Evolutionary conservation across 768 basidiomycete species (phyloP).

Genomic region (Mycena maculata): DNA sequence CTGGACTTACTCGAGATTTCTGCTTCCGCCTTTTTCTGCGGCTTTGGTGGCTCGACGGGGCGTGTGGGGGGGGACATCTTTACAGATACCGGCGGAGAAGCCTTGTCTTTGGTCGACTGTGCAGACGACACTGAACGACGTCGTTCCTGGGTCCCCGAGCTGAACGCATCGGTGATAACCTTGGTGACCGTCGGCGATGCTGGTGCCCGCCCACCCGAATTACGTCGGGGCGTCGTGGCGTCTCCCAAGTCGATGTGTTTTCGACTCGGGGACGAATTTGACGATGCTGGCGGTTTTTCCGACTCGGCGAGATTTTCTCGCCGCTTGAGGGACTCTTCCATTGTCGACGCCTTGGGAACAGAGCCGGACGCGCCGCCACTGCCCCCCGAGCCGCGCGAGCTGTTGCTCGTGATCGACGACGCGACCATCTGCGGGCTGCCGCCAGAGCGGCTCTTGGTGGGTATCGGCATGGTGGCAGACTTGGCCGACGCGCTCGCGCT

Average conservation of each 20-base stretch:
- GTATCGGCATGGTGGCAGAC: constrained; percentile 46
- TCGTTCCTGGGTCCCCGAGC: constrained; percentile 38
- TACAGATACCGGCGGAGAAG: constrained; percentile 29
- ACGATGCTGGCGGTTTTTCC: constrained; percentile 66
- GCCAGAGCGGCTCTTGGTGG: constrained; percentile 60
- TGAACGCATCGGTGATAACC: constrained; percentile 49
- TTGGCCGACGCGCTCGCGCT: constrained; percentile 47
- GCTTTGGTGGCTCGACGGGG: constrained; percentile 43
- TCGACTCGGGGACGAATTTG: constrained; percentile 71
- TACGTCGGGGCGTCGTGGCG: constrained; percentile 58
- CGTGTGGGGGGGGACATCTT: constrained; percentile 37
- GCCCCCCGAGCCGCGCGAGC: constrained; percentile 51
- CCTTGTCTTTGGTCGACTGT: constrained; percentile 35
- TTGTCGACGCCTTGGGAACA: constrained; percentile 57
- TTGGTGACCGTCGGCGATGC: constrained; percentile 55
- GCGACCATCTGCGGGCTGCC: constrained; percentile 65
- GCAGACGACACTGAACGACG: constrained; percentile 45
- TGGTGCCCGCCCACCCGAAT: constrained; percentile 58
- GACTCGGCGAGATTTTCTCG: constrained; percentile 56
- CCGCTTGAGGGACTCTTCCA: constrained; percentile 60
- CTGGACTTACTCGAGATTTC: constrained; percentile 62
- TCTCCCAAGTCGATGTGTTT: constrained; percentile 69
- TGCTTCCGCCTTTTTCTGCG: constrained; percentile 48
- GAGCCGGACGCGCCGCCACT: constrained; percentile 56
- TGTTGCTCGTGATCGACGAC: constrained; percentile 50